A percentile compares a stretch with the other conserved stretches of the same genome.
Evolutionary conservation across 805 yeast species (phyloP).

Genomic region (Suhomyces xylopsoci): DNA sequence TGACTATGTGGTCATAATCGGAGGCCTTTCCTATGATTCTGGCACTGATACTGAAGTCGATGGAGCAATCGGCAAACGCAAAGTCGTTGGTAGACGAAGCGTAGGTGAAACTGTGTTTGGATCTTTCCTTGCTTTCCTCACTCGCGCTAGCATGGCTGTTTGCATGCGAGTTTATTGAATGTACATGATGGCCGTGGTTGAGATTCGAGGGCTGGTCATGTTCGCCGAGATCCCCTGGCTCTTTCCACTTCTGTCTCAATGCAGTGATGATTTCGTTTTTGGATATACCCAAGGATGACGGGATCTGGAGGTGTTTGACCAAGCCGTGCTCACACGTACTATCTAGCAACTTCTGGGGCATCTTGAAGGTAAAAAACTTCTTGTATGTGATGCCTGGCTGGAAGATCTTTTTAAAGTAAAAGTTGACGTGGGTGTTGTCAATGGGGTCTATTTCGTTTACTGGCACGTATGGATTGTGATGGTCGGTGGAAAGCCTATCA

Average conservation of each 20-base stretch:
- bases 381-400: conserved; percentile 34
- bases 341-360: conserved; percentile 37
- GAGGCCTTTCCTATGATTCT: conserved; percentile 37
- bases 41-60: conserved; percentile 34
- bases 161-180: background rate
- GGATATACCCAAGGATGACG: conserved; percentile 35
- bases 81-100: conserved; percentile 26
- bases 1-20: conserved; percentile 20
- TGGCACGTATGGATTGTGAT: conserved; percentile 27
- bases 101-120: conserved; percentile 11
- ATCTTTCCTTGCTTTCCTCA: background rate
- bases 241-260: conserved; percentile 24
- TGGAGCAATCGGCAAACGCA: conserved; percentile 25
- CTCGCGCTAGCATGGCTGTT: background rate
- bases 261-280: conserved; percentile 25
- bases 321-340: conserved; percentile 34
- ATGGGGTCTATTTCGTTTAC: conserved; percentile 26
- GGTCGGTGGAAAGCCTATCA: conserved; percentile 30
- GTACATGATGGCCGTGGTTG: background rate
- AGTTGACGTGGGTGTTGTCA: conserved; percentile 27
- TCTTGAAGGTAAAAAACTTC: conserved; percentile 38
- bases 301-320: conserved; percentile 36
- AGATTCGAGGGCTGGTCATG: background rate
- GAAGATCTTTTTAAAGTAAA: conserved; percentile 24
- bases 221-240: conserved; percentile 4